Conservation (phyloP, 225 moss, liverwort and hornwort species). For the Physcomitrium patens region DNA sequence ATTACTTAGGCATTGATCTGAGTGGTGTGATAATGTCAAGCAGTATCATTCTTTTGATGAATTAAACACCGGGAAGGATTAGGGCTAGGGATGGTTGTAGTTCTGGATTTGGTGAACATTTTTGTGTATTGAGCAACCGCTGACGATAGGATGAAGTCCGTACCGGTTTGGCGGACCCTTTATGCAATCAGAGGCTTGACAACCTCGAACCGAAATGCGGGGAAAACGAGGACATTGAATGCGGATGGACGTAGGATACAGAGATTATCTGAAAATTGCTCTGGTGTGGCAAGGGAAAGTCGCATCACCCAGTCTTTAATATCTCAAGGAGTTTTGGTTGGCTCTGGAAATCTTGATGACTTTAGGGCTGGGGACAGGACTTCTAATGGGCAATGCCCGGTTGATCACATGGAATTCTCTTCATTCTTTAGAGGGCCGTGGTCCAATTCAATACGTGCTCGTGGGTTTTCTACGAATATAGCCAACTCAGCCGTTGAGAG, state of each 20-base stretch:
- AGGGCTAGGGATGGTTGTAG: slow-evolving; percentile 26
- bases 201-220: slow-evolving; percentile 23
- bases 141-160: slow-evolving; percentile 42
- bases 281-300: neutral
- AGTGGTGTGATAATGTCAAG: neutral
- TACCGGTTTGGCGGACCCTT: slow-evolving; percentile 33
- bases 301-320: neutral
- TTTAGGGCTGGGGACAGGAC: neutral
- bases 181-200: slow-evolving; percentile 22
- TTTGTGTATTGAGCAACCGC: neutral
- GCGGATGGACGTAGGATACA: slow-evolving; percentile 16
- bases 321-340: neutral
- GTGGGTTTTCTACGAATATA: slow-evolving; percentile 14
- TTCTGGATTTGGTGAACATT: neutral
- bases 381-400: slow-evolving; percentile 22
- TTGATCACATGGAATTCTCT: slow-evolving; percentile 8
- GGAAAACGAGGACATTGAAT: slow-evolving; percentile 24
- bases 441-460: too few relatives aligned
- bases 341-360: neutral
- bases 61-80: slow-evolving; percentile 3
- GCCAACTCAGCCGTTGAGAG: slow-evolving; percentile 43
- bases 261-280: neutral
- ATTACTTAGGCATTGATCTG: slow-evolving; percentile 26
- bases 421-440: neutral
- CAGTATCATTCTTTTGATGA: slow-evolving; percentile 1